These are phyloP conservation scores for Neurospora sp. DNA, from an alignment of 495 filamentous ascomycete species.

Conservation along the genomic window DNA sequence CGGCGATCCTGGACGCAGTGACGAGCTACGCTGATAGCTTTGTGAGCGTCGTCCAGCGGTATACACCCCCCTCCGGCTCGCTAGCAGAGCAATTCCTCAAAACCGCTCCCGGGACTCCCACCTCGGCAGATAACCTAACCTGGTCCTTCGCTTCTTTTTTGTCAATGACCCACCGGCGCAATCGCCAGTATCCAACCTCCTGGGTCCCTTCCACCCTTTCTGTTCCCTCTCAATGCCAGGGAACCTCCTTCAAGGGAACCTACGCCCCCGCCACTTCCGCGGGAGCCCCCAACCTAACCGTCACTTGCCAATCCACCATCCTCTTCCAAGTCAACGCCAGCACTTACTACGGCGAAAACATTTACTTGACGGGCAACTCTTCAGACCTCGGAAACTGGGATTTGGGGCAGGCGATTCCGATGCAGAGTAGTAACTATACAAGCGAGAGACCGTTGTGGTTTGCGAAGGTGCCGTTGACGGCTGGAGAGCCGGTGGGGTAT, in stretches of 20 bases:
- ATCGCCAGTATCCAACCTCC: conserved; percentile 34
- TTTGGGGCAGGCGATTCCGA: conserved; percentile 34
- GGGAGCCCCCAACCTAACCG: conserved; percentile 36
- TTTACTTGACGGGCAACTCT: conserved; percentile 47
- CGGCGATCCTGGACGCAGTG: conserved; percentile 33
- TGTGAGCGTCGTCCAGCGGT: conserved; percentile 31
- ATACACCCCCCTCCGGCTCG: conserved; percentile 42
- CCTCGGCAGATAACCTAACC: conserved; percentile 38
- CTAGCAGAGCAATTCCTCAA: conserved; percentile 51
- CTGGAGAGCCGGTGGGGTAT: conserved; percentile 8
- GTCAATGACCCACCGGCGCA: conserved; percentile 37
- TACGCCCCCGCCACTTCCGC: conserved; percentile 45
- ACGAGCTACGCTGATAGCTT: conserved; percentile 35
- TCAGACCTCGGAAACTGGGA: conserved; percentile 47
- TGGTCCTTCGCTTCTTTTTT: conserved; percentile 56
- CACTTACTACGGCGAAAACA: conserved; percentile 47
- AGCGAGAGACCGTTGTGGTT: conserved; percentile 24
- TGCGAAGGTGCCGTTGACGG: conserved; percentile 11
- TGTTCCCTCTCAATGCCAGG: conserved; percentile 41
- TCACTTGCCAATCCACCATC: conserved; percentile 43
- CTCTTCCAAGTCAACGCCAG: conserved; percentile 26
- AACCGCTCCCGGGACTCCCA: background rate
- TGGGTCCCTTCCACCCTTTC: conserved; percentile 31
- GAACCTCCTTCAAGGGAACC: conserved; percentile 40
- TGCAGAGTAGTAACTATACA: conserved; percentile 46